These are phyloP conservation scores for Cercophora samala DNA, from an alignment of 495 filamentous ascomycete species.

Conservation along the genomic window DNA sequence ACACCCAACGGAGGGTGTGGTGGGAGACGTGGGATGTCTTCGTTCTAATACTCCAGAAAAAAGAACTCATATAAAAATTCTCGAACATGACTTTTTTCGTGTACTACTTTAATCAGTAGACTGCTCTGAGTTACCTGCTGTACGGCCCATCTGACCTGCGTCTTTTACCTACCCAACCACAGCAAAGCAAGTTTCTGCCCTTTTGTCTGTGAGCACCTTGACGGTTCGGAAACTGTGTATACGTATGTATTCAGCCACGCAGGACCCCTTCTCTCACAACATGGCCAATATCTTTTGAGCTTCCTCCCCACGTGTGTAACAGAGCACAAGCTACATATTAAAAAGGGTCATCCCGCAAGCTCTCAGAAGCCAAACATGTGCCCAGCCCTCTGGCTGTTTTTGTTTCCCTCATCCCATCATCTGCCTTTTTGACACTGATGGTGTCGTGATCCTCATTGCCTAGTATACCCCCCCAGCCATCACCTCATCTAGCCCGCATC, in stretches of 20 bases:
- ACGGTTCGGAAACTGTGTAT: not conserved
- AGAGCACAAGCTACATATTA: not conserved
- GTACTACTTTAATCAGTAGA: not conserved
- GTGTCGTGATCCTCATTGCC: not conserved
- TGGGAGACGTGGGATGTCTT: not conserved
- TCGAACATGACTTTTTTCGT: not conserved
- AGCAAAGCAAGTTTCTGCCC: not conserved
- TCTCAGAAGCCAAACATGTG: not conserved
- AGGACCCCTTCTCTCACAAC: not conserved
- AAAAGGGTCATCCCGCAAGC: constrained; percentile 1
- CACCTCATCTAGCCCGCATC: not conserved
- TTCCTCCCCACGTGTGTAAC: constrained; percentile 33
- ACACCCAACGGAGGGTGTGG: not conserved
- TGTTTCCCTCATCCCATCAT: not conserved
- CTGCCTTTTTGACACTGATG: not conserved
- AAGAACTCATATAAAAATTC: not conserved
- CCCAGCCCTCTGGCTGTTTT: not conserved
- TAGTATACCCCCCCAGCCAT: not conserved
- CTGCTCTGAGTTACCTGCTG: not conserved
- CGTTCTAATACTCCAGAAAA: not conserved
- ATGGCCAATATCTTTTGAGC: constrained; percentile 30
- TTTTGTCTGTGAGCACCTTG: not conserved
- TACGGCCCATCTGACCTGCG: not conserved
- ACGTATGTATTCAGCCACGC: not conserved
- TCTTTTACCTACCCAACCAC: not conserved